phyloP scores from a whole-genome alignment of 495 filamentous ascomycete genomes.

The Penicillium paradoxum region DNA sequence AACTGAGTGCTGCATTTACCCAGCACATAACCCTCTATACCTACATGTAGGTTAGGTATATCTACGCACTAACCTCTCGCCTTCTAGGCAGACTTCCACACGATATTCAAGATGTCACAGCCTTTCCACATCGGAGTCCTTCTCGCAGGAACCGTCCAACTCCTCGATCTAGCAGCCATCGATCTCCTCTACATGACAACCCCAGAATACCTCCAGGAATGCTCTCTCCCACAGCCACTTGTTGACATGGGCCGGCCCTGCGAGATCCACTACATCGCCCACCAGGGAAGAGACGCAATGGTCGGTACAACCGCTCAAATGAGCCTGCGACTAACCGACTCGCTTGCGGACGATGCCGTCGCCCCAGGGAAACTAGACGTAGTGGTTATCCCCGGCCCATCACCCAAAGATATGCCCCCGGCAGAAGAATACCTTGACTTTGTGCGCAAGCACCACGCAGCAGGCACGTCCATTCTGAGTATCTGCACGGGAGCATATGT shows the following conservation, averaged over 20 bases:
- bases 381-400: conserved; percentile 48
- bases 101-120: neutral
- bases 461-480: conserved; percentile 43
- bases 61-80: too few species aligned
- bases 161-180: conserved; percentile 46
- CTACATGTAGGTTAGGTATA: too few species aligned
- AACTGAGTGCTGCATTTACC: too few species aligned
- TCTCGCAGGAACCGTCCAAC: conserved; percentile 36
- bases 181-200: conserved; percentile 45
- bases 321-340: conserved; percentile 34
- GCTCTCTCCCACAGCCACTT: conserved; percentile 31
- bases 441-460: conserved; percentile 35
- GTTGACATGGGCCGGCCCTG: conserved; percentile 34
- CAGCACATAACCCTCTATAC: too few species aligned
- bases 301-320: conserved; percentile 33
- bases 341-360: conserved; percentile 38
- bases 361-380: conserved; percentile 47
- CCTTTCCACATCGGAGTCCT: conserved; percentile 42
- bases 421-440: conserved; percentile 37
- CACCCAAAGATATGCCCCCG: conserved; percentile 32
- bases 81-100: neutral
- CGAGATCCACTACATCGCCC: conserved; percentile 43
- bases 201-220: conserved; percentile 38
- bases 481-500: conserved; percentile 52
- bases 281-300: conserved; percentile 18